These are phyloP conservation scores for Quercus aquifolioides DNA, from an alignment of 306 rosid species.

Conservation along the genomic window DNA sequence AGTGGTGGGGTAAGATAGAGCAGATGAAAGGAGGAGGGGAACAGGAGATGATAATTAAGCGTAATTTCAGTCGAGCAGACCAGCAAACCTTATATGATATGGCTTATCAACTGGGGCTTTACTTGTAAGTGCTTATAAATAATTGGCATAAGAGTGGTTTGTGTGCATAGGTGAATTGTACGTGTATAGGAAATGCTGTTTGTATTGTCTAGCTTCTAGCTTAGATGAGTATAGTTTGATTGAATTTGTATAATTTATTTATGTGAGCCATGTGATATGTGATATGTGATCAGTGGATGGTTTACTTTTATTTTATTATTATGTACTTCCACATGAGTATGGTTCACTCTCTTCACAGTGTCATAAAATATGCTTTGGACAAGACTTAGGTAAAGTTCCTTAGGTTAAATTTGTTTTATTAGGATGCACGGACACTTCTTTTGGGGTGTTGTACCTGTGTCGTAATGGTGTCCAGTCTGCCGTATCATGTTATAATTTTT, in stretches of 20 bases:
- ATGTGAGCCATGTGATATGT: background rate
- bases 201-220: background rate
- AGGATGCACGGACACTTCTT: too few species aligned
- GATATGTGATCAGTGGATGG: background rate
- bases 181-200: too few species aligned
- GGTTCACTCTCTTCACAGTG: background rate
- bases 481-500: too few species aligned
- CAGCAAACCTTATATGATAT: slow-evolving; percentile 82
- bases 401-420: background rate
- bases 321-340: background rate
- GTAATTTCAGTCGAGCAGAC: slow-evolving; percentile 54
- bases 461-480: too few species aligned
- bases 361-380: background rate
- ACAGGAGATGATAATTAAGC: slow-evolving; percentile 74
- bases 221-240: background rate
- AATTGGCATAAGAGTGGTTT: background rate
- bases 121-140: slow-evolving; percentile 59
- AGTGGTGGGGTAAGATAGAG: slow-evolving; percentile 80
- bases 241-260: background rate
- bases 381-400: background rate
- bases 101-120: slow-evolving; percentile 63
- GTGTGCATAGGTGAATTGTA: background rate
- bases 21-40: slow-evolving; percentile 71
- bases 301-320: background rate
- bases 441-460: too few species aligned